Evolutionary conservation across 306 rosid genomes (phyloP), one percentile per base, ranked within the genome.

Genomic region (Quercus engelmannii): DNA sequence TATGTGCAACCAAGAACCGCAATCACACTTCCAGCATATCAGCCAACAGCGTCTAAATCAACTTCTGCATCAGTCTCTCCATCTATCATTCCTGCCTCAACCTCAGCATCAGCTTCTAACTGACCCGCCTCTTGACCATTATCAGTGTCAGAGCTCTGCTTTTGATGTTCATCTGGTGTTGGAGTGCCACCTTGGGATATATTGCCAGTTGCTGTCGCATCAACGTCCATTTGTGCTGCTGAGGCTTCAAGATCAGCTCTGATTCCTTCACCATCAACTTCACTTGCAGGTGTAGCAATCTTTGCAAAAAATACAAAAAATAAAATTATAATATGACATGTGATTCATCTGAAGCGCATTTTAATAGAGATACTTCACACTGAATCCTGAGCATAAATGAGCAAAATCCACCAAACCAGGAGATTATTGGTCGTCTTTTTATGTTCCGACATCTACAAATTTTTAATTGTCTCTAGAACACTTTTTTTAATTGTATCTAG

Each of bases 101-200:
- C 97, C 83, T 92, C 98, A 4, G 90, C 89, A 74, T 92, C 99
- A 12, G 89, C 86, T 76, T 92, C 98, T 87, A 91, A 81, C 76
- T 92, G 98, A 18, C 97, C 93, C 10, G 93, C 87, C 85, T 94
- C 98, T 79, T 78, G 98, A 73, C 88, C 95, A 19, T 49, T 85
- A 67, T 95, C 99, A 12, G 93, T 86, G 71, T 92, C 99, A 0
- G 98, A 71, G 87, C 92, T 79, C 80, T 85, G 90, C 82, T 95
- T 95, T 84, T 91, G 96, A 63, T 83, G 87, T 75, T 95, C 99
- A 57, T 93, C 94, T 0, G 91, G 87, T 6, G 84, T 84, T 33
- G 86, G 79, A 73, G 92, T 83, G 70, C 87, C 91, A 54, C 86
- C 97, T 79, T 88, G 97, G 54, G 90, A 88, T 65, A 71, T 57